These are phyloP conservation scores for Sphaerulina populicola DNA, from an alignment of 2,329 filamentous ascomycete genomes.

Conservation along the genomic window DNA sequence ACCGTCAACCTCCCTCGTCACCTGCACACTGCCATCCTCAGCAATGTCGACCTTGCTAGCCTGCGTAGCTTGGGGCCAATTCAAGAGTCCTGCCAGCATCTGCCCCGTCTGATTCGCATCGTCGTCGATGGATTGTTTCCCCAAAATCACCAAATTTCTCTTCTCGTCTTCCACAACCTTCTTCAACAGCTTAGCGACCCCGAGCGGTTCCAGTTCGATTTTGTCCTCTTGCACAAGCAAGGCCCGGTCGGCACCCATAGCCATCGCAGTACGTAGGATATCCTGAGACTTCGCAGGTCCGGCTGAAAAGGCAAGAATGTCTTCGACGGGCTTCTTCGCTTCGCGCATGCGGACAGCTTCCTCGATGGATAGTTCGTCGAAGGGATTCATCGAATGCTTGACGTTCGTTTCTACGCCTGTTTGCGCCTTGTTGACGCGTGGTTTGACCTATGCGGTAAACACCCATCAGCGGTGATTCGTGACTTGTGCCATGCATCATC, in stretches of 20 bases:
- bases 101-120: conserved; percentile 93
- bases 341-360: conserved; percentile 93
- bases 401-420: conserved; percentile 89
- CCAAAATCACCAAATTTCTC: conserved; percentile 83
- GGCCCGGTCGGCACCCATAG: conserved; percentile 90
- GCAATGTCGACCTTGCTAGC: conserved; percentile 75
- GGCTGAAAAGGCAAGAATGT: conserved; percentile 82
- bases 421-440: conserved; percentile 60
- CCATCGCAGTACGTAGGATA: conserved; percentile 90
- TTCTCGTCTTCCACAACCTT: conserved; percentile 74
- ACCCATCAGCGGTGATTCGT: not conserved
- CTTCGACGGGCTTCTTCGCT: conserved; percentile 60
- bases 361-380: conserved; percentile 96
- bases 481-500: not conserved
- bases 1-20: conserved; percentile 89
- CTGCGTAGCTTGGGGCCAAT: conserved; percentile 92
- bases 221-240: conserved; percentile 68
- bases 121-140: conserved; percentile 98
- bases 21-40: conserved; percentile 56
- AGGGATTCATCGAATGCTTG: conserved; percentile 98
- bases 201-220: conserved; percentile 74
- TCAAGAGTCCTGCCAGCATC: conserved; percentile 88
- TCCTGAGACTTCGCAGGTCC: conserved; percentile 83
- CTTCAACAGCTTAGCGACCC: conserved; percentile 81
- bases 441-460: conserved; percentile 50